These are phyloP conservation scores for Nakazawaea pomicola DNA, from an alignment of 805 yeast genomes.

Conservation along the genomic window DNA sequence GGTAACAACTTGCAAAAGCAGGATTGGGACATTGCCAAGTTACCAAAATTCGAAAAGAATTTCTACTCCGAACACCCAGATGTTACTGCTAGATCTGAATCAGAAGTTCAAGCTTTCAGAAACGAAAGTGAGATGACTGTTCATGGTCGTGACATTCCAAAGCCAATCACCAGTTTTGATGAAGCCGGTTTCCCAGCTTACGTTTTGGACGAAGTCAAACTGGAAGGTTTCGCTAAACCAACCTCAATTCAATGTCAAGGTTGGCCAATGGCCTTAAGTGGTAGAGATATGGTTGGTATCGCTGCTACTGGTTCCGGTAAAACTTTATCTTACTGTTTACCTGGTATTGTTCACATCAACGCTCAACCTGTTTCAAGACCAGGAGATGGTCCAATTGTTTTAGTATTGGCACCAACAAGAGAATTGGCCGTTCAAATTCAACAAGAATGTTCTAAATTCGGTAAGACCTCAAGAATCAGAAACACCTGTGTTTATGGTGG, in stretches of 20 bases:
- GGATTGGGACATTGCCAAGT: constrained; percentile 69
- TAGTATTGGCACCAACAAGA: constrained; percentile 97
- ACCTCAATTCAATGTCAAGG: constrained; percentile 99
- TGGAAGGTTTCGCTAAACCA: constrained; percentile 90
- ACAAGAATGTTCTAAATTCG: constrained; percentile 92
- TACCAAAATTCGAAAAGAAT: constrained; percentile 92
- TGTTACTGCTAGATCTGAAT: constrained; percentile 71
- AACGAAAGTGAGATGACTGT: constrained; percentile 81
- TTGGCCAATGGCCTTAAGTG: constrained; percentile 99
- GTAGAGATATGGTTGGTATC: constrained; percentile 98
- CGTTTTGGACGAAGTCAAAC: constrained; percentile 82
- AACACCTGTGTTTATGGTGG: constrained; percentile 99
- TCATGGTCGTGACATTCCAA: constrained; percentile 80
- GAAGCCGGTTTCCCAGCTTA: constrained; percentile 98
- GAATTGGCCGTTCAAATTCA: constrained; percentile 98
- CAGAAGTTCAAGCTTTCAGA: constrained; percentile 74
- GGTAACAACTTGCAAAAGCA: constrained; percentile 63
- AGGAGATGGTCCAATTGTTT: constrained; percentile 97
- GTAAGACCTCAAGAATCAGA: constrained; percentile 86
- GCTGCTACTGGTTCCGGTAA: constrained; percentile 99
- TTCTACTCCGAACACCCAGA: constrained; percentile 83
- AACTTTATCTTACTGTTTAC: constrained; percentile 94
- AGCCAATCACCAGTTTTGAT: constrained; percentile 88
- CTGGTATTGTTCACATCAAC: constrained; percentile 95
- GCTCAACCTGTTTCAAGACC: constrained; percentile 92